Evolutionary conservation across 2,329 filamentous ascomycete genomes (phyloP), one percentile per base, ranked within the genome.

Genomic region (Cryphonectria naterciae): DNA sequence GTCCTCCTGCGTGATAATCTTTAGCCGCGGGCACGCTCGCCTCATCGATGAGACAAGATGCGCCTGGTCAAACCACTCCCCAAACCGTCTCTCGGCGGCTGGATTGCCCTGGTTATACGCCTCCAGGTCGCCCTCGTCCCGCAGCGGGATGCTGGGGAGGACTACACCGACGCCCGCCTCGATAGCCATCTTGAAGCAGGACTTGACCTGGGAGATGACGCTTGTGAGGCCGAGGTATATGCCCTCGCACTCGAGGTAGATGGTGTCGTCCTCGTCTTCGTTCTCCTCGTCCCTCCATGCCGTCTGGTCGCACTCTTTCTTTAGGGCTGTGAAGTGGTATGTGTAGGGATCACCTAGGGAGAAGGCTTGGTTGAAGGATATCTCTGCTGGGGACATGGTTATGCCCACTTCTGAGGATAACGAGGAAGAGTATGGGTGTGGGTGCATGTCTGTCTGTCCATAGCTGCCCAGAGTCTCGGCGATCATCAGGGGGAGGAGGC

Each of bases 141-240:
- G 76, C 41, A 80, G 74, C 10, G 78, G 79, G 75, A 81, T 81
- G 39, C 73, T 67, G 7, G 79, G 79, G 58, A 81, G 74, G 11
- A 80, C 68, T 1, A 80, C 66, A 64, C 75, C 73, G 1, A 75
- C 74, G 22, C 79, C 78, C 3, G 78, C 73, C 7, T 80, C 79
- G 17, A 79, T 63, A 62, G 79, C 79, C 77, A 80, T 80, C 72
- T 81, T 80, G 43, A 80, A 70, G 69, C 79, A 81, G 35, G 78
- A 76, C 73, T 79, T 80, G 60, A 81, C 70, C 72, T 80, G 78
- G 8, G 78, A 79, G 67, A 81, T 75, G 67, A 81, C 78, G 46
- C 73, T 75, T 7, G 79, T 80, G 63, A 81, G 73, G 37, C 79
- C 79, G 13, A 77, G 77, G 25, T 74, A 68, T 66, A 81, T 80